Conservation (phyloP, 306 rosid species). For the Quercus parvula region DNA sequence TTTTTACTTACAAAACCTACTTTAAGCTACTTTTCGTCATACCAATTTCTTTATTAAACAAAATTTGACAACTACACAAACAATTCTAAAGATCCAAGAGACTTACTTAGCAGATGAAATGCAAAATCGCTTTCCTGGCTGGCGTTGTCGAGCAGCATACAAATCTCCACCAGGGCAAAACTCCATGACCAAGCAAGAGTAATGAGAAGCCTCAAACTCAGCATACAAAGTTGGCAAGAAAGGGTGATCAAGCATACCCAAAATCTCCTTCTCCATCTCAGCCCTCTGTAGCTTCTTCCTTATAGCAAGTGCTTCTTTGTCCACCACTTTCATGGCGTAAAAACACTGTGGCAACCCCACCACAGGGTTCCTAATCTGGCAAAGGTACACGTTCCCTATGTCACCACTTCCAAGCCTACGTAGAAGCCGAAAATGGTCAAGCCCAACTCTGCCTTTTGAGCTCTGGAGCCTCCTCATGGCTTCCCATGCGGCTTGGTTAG, state of each 20-base stretch:
- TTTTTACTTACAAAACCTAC: too few relatives aligned
- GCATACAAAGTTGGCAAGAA: slow-evolving; percentile 87
- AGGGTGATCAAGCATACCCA: slow-evolving; percentile 86
- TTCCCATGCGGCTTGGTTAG: slow-evolving; percentile 87
- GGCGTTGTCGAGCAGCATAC: slow-evolving; percentile 80
- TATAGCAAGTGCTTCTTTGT: slow-evolving; percentile 79
- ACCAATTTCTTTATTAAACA: not conserved
- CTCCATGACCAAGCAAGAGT: slow-evolving; percentile 96
- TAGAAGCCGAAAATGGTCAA: slow-evolving; percentile 74
- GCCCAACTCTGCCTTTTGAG: slow-evolving; percentile 61
- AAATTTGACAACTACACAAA: not conserved
- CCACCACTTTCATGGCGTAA: slow-evolving; percentile 97
- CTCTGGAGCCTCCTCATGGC: slow-evolving; percentile 65
- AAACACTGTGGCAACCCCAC: slow-evolving; percentile 67
- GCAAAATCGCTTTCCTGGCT: slow-evolving; percentile 60
- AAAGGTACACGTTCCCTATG: slow-evolving; percentile 86
- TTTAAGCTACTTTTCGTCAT: too few relatives aligned
- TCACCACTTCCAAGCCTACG: slow-evolving; percentile 89
- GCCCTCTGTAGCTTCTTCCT: slow-evolving; percentile 85
- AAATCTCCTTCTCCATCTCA: slow-evolving; percentile 86
- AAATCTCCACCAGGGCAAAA: slow-evolving; percentile 96
- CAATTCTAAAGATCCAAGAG: not conserved
- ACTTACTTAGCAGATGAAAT: slow-evolving; percentile 72
- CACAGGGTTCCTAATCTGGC: slow-evolving; percentile 75
- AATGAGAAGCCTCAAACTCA: slow-evolving; percentile 87